A percentile compares a stretch with the other conserved stretches of the same genome.
These are phyloP conservation scores for Puccinia triticina DNA, from an alignment of 1,284 basidiomycete species.

Conservation along the genomic window DNA sequence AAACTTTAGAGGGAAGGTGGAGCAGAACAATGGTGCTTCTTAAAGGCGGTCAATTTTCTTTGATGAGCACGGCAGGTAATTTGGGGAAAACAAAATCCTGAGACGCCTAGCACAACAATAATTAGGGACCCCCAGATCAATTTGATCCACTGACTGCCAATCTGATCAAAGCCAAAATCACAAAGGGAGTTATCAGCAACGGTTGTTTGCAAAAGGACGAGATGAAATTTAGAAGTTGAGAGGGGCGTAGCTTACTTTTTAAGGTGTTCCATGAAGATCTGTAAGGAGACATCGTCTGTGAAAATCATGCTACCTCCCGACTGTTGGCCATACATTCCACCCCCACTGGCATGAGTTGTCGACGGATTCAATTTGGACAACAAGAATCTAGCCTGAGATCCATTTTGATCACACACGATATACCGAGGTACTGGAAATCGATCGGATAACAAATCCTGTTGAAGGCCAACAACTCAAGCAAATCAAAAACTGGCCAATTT, in stretches of 20 bases:
- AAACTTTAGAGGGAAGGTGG: not conserved
- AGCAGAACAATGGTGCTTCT: not conserved
- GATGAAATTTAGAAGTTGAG: not conserved
- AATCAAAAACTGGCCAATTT: not conserved
- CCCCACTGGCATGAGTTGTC: slow-evolving; percentile 89
- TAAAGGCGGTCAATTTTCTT: not conserved
- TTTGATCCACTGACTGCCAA: slow-evolving; percentile 54
- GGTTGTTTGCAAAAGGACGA: not conserved
- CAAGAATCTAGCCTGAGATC: slow-evolving; percentile 95
- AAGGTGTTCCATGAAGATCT: slow-evolving; percentile 63
- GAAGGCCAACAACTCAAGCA: not conserved
- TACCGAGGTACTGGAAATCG: slow-evolving; percentile 96
- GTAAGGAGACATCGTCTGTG: slow-evolving; percentile 90
- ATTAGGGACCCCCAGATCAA: not conserved
- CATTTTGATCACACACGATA: slow-evolving; percentile 96
- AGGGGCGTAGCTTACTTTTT: slow-evolving; percentile 56
- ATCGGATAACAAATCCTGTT: slow-evolving; percentile 86
- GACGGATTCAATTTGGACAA: slow-evolving; percentile 95
- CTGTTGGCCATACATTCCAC: slow-evolving; percentile 53
- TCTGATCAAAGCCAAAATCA: slow-evolving; percentile 17
- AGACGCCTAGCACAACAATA: not conserved
- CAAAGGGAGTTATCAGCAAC: not conserved
- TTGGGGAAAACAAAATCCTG: not conserved
- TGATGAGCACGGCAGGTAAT: not conserved
- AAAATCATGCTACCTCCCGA: slow-evolving; percentile 84